phyloP scores from a whole-genome alignment of 108 stramenopile genomes.

The Aureococcus anophagefferens region DNA sequence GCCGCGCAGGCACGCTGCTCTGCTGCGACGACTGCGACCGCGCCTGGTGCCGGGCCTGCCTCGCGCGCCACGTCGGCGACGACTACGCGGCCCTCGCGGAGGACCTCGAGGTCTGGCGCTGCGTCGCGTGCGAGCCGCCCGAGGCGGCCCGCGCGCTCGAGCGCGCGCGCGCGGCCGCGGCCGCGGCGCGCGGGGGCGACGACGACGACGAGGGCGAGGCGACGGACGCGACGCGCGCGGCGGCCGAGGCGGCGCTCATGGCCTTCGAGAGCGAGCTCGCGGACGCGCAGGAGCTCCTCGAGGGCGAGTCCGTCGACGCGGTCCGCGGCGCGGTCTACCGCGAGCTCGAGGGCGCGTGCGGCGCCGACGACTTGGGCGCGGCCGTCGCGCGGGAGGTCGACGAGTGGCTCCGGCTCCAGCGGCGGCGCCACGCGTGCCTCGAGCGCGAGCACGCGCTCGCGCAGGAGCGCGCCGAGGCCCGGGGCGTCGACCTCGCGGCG shows the following conservation, averaged over 20 bases:
- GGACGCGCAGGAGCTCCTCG: not conserved
- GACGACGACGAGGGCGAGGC: too few relatives aligned
- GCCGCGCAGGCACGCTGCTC: not conserved
- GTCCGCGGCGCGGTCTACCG: too few relatives aligned
- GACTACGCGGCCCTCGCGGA: not conserved
- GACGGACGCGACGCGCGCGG: too few relatives aligned
- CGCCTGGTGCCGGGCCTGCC: not conserved
- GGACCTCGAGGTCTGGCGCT: too few relatives aligned
- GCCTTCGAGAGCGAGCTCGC: not conserved
- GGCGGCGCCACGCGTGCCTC: not conserved
- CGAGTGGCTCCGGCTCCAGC: not conserved
- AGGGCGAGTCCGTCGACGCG: not conserved
- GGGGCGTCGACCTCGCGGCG: not conserved
- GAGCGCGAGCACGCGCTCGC: not conserved
- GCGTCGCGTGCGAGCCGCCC: too few relatives aligned
- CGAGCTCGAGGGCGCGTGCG: too few relatives aligned
- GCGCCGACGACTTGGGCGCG: too few relatives aligned
- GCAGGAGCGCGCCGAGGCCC: not conserved
- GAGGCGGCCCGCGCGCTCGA: too few relatives aligned
- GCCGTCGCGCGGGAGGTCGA: not conserved
- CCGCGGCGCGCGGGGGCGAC: too few relatives aligned
- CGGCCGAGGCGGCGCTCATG: too few relatives aligned
- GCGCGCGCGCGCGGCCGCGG: too few relatives aligned
- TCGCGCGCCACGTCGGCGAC: not conserved
- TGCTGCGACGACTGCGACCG: not conserved